Percentiles rank a stretch among this genome's conserved stretches.
These are phyloP conservation scores for Cryptococcus neoformans DNA, from an alignment of 1,284 basidiomycete species.

Conservation along the genomic window DNA sequence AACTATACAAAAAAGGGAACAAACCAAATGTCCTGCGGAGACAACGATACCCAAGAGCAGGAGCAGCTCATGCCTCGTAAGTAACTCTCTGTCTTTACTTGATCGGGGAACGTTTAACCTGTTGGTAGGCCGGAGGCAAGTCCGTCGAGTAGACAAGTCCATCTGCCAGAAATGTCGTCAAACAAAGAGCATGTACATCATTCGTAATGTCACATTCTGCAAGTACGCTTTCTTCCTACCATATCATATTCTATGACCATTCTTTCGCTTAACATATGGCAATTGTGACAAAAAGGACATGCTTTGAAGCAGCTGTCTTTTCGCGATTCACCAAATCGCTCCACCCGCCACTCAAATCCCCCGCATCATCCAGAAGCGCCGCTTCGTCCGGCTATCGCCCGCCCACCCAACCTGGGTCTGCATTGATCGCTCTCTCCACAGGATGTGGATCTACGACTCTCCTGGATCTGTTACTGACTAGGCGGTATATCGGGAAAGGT, in stretches of 20 bases:
- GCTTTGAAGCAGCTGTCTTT: conserved; percentile 28
- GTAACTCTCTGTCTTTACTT: too few species aligned
- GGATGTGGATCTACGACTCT: conserved; percentile 43
- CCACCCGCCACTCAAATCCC: conserved; percentile 27
- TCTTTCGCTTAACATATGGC: background rate
- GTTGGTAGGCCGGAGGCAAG: conserved; percentile 18
- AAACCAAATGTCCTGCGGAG: too few species aligned
- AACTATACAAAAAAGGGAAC: too few species aligned
- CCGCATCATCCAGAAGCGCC: conserved; percentile 2
- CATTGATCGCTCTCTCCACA: conserved; percentile 35
- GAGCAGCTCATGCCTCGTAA: too few species aligned
- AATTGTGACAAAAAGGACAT: conserved; percentile 14
- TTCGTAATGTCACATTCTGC: conserved; percentile 39
- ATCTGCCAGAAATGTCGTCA: conserved; percentile 36
- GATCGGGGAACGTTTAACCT: too few species aligned
- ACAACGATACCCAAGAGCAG: too few species aligned
- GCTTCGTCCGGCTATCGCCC: conserved; percentile 20
- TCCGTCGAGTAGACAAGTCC: conserved; percentile 23
- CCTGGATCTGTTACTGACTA: conserved; percentile 28
- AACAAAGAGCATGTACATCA: conserved; percentile 30
- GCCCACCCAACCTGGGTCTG: conserved; percentile 17
- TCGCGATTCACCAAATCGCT: conserved; percentile 25
- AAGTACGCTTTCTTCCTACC: conserved; percentile 17
- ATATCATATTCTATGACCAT: background rate
- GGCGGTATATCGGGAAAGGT: conserved; percentile 27